A percentile compares a stretch with the other conserved stretches of the same genome.
These are phyloP conservation scores for Aspergillus sclerotialis DNA, from an alignment of 2,329 filamentous ascomycete genomes.

Conservation along the genomic window DNA sequence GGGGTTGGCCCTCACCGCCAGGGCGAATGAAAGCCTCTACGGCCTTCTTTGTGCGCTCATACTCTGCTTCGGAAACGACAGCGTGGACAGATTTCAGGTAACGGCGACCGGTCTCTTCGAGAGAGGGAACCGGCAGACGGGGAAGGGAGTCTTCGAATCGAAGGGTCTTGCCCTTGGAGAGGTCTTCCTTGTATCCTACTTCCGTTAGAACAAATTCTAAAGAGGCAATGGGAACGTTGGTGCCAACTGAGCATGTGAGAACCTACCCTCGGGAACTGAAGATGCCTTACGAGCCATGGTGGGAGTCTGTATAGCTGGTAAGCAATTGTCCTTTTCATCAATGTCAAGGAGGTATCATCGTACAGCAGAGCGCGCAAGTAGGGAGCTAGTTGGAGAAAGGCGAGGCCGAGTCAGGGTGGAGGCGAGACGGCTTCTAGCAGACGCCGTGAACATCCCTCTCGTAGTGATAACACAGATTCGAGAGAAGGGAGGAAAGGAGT, in stretches of 20 bases:
- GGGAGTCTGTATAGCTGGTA: constrained; percentile 21
- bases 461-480: constrained; percentile 6
- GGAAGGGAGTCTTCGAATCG: constrained; percentile 61
- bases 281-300: constrained; percentile 39
- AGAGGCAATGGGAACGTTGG: too few species aligned
- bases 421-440: constrained; percentile 37
- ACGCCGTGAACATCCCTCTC: constrained; percentile 38
- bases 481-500: constrained; percentile 4
- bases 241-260: constrained; percentile 12
- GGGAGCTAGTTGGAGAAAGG: constrained; percentile 24
- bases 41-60: constrained; percentile 61
- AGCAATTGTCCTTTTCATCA: constrained; percentile 1
- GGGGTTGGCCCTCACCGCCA: constrained; percentile 71
- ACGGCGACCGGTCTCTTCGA: constrained; percentile 57
- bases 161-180: constrained; percentile 57
- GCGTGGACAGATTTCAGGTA: constrained; percentile 63
- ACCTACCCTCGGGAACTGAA: constrained; percentile 40
- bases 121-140: constrained; percentile 54
- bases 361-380: constrained; percentile 25
- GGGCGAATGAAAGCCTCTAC: constrained; percentile 84
- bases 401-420: constrained; percentile 33
- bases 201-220: constrained; percentile 2
- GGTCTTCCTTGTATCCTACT: constrained; percentile 58
- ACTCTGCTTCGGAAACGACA: constrained; percentile 53
- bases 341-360: neutral